These are phyloP conservation scores for Mycocentrospora acerina DNA, from an alignment of 2,329 filamentous ascomycete species.

Conservation along the genomic window DNA sequence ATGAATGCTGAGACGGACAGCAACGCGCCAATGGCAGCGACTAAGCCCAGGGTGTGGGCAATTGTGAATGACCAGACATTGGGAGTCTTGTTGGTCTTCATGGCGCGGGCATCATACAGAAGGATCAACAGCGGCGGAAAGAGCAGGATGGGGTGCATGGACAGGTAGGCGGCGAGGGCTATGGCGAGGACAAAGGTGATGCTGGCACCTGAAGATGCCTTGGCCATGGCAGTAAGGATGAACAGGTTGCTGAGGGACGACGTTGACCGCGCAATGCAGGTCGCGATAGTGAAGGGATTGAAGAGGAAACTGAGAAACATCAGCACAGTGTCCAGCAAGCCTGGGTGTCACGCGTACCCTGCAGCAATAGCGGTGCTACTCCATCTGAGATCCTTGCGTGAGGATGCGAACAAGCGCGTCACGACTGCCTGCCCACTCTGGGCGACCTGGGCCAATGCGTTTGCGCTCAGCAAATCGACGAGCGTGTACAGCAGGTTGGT, in stretches of 20 bases:
- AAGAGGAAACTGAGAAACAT: slow-evolving; percentile 72
- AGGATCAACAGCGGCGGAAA: slow-evolving; percentile 80
- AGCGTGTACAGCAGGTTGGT: slow-evolving; percentile 79
- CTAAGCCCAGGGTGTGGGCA: slow-evolving; percentile 56
- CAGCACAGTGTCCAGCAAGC: slow-evolving; percentile 9
- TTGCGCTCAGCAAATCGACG: slow-evolving; percentile 79
- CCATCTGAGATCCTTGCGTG: slow-evolving; percentile 73
- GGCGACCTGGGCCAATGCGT: slow-evolving; percentile 76
- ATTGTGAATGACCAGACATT: slow-evolving; percentile 54
- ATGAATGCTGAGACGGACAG: slow-evolving; percentile 72
- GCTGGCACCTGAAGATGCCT: slow-evolving; percentile 71
- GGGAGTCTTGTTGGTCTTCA: slow-evolving; percentile 30
- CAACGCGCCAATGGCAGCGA: slow-evolving; percentile 52
- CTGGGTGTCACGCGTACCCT: slow-evolving; percentile 55
- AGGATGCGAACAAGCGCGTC: slow-evolving; percentile 76
- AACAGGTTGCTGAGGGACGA: slow-evolving; percentile 86
- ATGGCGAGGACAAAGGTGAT: slow-evolving; percentile 80
- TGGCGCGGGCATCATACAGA: slow-evolving; percentile 57
- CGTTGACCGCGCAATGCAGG: slow-evolving; percentile 86
- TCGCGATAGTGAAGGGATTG: slow-evolving; percentile 90
- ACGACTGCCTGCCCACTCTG: slow-evolving; percentile 75
- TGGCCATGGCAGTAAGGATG: slow-evolving; percentile 79
- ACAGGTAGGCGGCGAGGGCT: slow-evolving; percentile 85
- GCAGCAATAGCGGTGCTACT: slow-evolving; percentile 75
- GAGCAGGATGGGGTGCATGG: slow-evolving; percentile 86